A percentile compares a stretch with the other conserved stretches of the same genome.
Conservation (phyloP, 257 asterid genomes). For the Voacanga thouarsii region DNA sequence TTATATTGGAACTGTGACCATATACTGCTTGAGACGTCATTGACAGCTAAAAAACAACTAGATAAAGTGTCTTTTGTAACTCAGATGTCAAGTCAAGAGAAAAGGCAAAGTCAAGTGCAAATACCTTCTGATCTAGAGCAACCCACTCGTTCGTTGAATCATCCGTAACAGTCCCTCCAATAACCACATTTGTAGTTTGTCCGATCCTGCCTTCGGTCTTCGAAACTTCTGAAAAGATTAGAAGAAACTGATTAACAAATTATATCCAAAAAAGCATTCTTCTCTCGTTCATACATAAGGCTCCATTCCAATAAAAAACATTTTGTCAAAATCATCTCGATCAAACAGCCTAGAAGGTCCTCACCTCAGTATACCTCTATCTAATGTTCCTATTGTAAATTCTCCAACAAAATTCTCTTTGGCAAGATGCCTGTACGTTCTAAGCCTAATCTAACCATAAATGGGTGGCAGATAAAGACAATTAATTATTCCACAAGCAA, state of each 20-base stretch:
- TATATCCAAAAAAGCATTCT: not conserved
- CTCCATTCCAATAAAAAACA: not conserved
- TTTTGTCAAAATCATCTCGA: not conserved
- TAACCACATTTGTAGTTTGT: constrained; percentile 80
- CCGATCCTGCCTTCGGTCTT: constrained; percentile 88
- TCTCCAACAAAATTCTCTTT: not conserved
- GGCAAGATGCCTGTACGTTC: not conserved
- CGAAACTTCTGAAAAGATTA: constrained; percentile 60
- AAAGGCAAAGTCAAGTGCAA: not conserved
- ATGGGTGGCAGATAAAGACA: not conserved
- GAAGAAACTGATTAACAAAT: constrained; percentile 14
- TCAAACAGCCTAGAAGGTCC: not conserved
- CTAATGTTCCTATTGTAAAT: not conserved
- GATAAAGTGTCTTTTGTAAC: not conserved
- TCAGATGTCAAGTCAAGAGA: not conserved
- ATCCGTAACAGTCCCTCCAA: constrained; percentile 82
- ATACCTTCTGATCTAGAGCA: constrained; percentile 71
- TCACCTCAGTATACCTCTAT: not conserved
- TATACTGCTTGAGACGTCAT: not conserved
- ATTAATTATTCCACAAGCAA: not conserved
- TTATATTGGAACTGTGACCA: not conserved
- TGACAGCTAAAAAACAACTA: not conserved
- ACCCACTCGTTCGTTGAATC: constrained; percentile 86
- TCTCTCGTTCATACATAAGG: not conserved
- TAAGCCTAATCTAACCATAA: not conserved